Percentiles rank a stretch among this genome's conserved stretches.
phyloP scores from a whole-genome alignment of 2,329 filamentous ascomycete species.

The Alternaria ethzedia region DNA sequence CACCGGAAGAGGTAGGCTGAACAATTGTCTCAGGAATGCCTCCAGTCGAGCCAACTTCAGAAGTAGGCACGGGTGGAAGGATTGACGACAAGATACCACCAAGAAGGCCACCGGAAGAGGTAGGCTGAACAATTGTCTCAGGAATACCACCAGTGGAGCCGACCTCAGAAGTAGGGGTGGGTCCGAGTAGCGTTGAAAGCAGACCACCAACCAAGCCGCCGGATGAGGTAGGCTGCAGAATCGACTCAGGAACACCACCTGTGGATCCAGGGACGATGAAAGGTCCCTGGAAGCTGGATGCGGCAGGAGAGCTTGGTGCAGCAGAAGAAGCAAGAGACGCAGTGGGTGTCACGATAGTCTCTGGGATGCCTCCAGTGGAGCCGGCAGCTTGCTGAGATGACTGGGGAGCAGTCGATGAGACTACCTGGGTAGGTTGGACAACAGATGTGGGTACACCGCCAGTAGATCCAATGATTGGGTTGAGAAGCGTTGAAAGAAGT shows the following conservation, averaged over 20 bases:
- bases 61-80: constrained; percentile 19
- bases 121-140: constrained; percentile 21
- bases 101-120: constrained; percentile 10
- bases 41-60: constrained; percentile 22
- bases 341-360: constrained; percentile 24
- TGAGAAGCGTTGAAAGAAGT: constrained; percentile 17
- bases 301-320: constrained; percentile 10
- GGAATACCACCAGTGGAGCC: constrained; percentile 35
- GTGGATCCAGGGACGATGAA: constrained; percentile 35
- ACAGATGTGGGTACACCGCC: constrained; percentile 25
- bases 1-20: constrained; percentile 11
- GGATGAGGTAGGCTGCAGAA: constrained; percentile 20
- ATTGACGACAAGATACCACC: constrained; percentile 5
- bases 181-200: constrained; percentile 21
- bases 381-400: constrained; percentile 14
- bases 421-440: constrained; percentile 23
- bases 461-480: constrained; percentile 27
- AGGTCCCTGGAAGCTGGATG: constrained; percentile 30
- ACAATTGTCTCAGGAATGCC: constrained; percentile 19
- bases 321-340: constrained; percentile 11
- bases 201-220: constrained; percentile 15
- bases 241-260: constrained; percentile 17
- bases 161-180: constrained; percentile 15
- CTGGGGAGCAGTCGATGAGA: constrained; percentile 6
- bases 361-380: constrained; percentile 24